phyloP scores from a whole-genome alignment of 129 eudicot genomes.

The Rutidosis leptorrhynchoides region DNA sequence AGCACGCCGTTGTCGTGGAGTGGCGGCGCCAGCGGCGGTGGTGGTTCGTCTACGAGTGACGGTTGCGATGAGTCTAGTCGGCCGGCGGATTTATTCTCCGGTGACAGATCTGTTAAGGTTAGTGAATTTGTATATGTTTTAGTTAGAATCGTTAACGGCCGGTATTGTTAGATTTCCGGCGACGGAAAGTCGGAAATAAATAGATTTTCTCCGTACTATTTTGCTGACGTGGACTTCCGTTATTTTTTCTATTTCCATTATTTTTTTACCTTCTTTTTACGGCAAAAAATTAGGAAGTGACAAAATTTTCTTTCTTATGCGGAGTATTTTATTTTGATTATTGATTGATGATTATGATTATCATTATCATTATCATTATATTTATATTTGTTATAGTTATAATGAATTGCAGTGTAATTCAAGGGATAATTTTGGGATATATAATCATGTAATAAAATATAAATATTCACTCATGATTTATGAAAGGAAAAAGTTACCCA shows the following conservation, averaged over 20 bases:
- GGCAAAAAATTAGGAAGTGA: background rate
- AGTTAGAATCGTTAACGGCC: background rate
- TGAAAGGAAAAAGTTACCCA: background rate
- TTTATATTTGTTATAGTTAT: too few relatives aligned
- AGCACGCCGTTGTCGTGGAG: constrained; percentile 57
- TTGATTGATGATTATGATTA: too few relatives aligned
- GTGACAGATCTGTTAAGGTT: constrained; percentile 55
- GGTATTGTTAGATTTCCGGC: background rate
- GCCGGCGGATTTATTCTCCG: constrained; percentile 30
- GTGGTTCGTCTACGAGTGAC: constrained; percentile 37
- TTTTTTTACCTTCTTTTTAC: background rate
- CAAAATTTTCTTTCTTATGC: background rate
- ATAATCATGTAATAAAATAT: too few relatives aligned
- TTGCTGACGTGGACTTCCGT: background rate
- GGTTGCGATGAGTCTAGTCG: constrained; percentile 33
- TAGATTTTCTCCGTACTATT: background rate
- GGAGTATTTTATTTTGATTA: too few relatives aligned
- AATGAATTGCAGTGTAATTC: too few relatives aligned
- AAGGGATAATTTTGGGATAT: too few relatives aligned
- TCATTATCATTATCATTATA: too few relatives aligned
- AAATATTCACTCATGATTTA: too few relatives aligned
- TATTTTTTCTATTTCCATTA: background rate
- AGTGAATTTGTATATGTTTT: constrained; percentile 6
- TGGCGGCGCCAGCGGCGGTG: background rate
- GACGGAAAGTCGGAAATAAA: background rate